Evolutionary conservation across 2,329 filamentous ascomycete species (phyloP).

Genomic region (Colletotrichum sp.): DNA sequence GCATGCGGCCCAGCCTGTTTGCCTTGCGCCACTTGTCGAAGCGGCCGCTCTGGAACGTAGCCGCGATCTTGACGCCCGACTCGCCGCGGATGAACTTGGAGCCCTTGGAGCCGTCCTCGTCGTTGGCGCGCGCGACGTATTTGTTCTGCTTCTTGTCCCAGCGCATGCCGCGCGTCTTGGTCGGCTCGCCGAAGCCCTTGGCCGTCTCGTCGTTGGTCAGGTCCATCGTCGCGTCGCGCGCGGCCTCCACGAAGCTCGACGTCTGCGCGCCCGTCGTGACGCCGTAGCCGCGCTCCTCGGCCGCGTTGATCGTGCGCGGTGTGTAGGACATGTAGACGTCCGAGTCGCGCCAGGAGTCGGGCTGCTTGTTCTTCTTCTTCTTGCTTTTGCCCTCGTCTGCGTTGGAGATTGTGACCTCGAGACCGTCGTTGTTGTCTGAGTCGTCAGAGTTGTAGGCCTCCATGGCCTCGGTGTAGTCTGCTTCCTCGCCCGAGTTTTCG

Average conservation of each 20-base stretch:
- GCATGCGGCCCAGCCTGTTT: slow-evolving; percentile 78
- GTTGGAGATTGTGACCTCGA: slow-evolving; percentile 75
- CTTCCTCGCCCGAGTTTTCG: slow-evolving; percentile 37
- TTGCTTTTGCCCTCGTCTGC: slow-evolving; percentile 48
- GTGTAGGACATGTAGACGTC: slow-evolving; percentile 98
- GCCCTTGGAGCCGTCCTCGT: slow-evolving; percentile 86
- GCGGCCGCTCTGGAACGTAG: slow-evolving; percentile 88
- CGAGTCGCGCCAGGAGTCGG: slow-evolving; percentile 58
- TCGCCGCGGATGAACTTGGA: slow-evolving; percentile 82
- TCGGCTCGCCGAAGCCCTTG: slow-evolving; percentile 79
- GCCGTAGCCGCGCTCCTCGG: slow-evolving; percentile 91
- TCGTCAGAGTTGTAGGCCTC: slow-evolving; percentile 42
- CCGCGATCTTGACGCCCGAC: slow-evolving; percentile 93
- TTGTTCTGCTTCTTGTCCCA: slow-evolving; percentile 98
- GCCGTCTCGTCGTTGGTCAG: slow-evolving; percentile 85
- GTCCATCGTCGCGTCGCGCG: slow-evolving; percentile 90
- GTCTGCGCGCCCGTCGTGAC: slow-evolving; percentile 82
- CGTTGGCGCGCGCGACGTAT: slow-evolving; percentile 90
- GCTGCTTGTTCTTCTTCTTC: slow-evolving; percentile 49
- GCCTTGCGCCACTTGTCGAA: slow-evolving; percentile 93
- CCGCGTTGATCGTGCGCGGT: slow-evolving; percentile 78
- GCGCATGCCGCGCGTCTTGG: slow-evolving; percentile 73
- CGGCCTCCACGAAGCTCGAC: slow-evolving; percentile 84
- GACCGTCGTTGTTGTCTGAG: slow-evolving; percentile 62
- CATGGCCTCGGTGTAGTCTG: slow-evolving; percentile 28